A percentile compares a stretch with the other conserved stretches of the same genome.
Evolutionary conservation across 352 stramenopile species (phyloP).

Genomic region (Pythium phragmiticola): DNA sequence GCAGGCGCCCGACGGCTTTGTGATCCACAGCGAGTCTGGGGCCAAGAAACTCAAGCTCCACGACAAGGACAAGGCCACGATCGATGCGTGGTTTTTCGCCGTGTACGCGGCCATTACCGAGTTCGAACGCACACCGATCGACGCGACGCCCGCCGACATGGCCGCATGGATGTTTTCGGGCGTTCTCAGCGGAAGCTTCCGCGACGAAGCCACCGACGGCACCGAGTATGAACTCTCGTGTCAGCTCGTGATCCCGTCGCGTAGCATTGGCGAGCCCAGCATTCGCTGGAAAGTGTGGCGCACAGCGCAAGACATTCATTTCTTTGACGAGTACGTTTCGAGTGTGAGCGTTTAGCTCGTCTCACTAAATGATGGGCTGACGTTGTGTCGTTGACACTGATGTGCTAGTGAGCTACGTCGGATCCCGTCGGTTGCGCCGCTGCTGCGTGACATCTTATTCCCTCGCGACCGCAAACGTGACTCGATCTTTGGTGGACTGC

Average conservation of each 20-base stretch:
- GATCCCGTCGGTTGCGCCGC: constrained; percentile 28
- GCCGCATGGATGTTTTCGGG: constrained; percentile 43
- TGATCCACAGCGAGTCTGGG: constrained; percentile 57
- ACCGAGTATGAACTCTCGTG: constrained; percentile 75
- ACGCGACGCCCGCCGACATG: constrained; percentile 35
- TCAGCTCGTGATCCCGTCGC: constrained; percentile 52
- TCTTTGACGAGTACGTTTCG: constrained; percentile 62
- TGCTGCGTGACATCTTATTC: constrained; percentile 60
- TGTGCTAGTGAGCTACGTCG: constrained; percentile 49
- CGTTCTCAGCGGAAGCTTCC: constrained; percentile 49
- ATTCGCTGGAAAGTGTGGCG: constrained; percentile 83
- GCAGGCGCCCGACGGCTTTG: constrained; percentile 66
- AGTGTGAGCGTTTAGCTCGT: too few species aligned
- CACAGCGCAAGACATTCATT: constrained; percentile 58
- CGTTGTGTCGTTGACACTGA: not conserved
- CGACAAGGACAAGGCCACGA: constrained; percentile 74
- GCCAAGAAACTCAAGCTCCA: constrained; percentile 74
- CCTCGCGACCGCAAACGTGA: constrained; percentile 70
- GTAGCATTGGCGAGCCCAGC: constrained; percentile 58
- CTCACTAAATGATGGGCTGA: not conserved
- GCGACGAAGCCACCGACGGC: constrained; percentile 58
- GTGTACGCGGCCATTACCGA: constrained; percentile 77
- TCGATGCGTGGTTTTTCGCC: constrained; percentile 76
- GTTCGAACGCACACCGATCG: constrained; percentile 47
- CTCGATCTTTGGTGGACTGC: constrained; percentile 65